Evolutionary conservation across 192 early-diverging fungal genomes (phyloP), one percentile per base, ranked within the genome.

Genomic region (Coemansia sp.): DNA sequence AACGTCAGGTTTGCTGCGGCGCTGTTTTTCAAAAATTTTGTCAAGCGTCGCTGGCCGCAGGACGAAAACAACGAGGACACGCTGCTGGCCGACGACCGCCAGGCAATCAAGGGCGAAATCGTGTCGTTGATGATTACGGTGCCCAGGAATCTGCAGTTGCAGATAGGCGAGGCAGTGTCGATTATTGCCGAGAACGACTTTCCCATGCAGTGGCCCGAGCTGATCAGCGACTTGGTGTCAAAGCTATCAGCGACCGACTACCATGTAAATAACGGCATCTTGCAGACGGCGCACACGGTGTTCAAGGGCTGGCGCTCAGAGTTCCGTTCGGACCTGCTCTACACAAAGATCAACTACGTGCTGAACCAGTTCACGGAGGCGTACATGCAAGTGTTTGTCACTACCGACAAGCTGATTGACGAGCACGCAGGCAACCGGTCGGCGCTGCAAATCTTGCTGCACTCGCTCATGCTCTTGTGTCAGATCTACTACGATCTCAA

Each of bases 401-500:
- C 88, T 4, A 95, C 94, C 0, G 94, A 98, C 69, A 60, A 64
- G 4, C 82, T 95, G 61, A 92, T 98, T 14, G 88, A 87, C 24
- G 78, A 85, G 45, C 89, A 94, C 63, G 71, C 73, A 5, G 74
- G 76, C 43, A 89, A 97, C 65, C 65, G 66, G 19, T 61, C 75
- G 39, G 90, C 89, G 24, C 76, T 98, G 45, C 80, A 86, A 42
- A 77, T 90, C 20, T 82, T 98, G 51, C 87, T 88, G 40, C 89
- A 95, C 64, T 86, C 87, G 14, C 62, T 99, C 24, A 77, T 89
- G 51, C 85, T 95, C 7, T 70, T 97, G 59, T 86, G 87, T 59
- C 92, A 97, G 76, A 93, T 99, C 58, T 99, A 90, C 74, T 96
- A 95, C 69, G 91, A 93, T 73, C 83, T 99, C 49, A 99, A 96